phyloP scores from a whole-genome alignment of 139 green algal genomes.

The Spirogloea muscicola region DNA sequence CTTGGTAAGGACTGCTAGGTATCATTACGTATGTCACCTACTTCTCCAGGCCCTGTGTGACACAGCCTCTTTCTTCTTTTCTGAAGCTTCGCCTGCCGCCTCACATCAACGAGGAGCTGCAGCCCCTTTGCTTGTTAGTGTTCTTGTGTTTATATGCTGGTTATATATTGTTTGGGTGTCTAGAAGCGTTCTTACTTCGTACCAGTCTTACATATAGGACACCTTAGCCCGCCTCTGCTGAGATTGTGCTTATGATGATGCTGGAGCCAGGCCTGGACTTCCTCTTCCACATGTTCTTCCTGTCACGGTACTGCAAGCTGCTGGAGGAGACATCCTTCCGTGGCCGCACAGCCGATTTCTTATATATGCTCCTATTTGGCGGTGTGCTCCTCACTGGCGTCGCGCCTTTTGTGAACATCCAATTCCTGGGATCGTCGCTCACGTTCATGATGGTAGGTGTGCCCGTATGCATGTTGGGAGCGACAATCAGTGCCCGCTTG shows the following conservation, averaged over 20 bases:
- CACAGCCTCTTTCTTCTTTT: neutral
- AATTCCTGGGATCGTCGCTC: conserved; percentile 91
- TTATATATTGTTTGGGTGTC: neutral
- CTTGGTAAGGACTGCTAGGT: conserved; percentile 64
- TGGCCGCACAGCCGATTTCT: conserved; percentile 85
- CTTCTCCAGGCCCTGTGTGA: neutral
- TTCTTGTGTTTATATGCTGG: neutral
- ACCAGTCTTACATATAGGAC: too few relatives aligned
- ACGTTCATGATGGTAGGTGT: conserved; percentile 84
- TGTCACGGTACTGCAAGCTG: conserved; percentile 91
- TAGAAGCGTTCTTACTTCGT: too few relatives aligned
- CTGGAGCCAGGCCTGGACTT: conserved; percentile 98
- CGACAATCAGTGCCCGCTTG: too few relatives aligned
- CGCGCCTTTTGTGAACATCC: conserved; percentile 87
- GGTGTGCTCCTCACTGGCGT: conserved; percentile 68
- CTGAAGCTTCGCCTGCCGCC: neutral
- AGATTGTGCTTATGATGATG: too few relatives aligned
- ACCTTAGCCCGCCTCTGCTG: too few relatives aligned
- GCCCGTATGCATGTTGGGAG: too few relatives aligned
- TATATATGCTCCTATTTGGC: conserved; percentile 97
- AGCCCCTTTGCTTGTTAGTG: too few relatives aligned
- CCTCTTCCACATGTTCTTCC: conserved; percentile 99
- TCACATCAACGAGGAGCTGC: conserved; percentile 1
- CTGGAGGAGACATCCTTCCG: conserved; percentile 96
- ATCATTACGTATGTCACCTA: too few relatives aligned